Percentiles rank a stretch among this genome's conserved stretches.
Conservation (phyloP, 1,284 basidiomycete genomes). For the Boletus semigastroideus region DNA sequence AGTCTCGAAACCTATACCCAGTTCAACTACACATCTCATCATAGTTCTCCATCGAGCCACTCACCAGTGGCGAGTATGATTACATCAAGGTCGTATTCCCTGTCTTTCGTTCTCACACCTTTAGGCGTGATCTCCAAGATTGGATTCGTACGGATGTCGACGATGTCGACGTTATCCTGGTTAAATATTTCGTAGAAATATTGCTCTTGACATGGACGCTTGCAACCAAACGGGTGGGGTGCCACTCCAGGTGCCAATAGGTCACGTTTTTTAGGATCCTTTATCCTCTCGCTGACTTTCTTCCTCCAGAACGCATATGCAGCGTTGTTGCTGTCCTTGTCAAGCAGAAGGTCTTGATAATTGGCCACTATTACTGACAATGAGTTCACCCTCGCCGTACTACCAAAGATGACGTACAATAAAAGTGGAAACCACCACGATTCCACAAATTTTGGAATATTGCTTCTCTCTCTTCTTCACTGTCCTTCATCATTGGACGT, state of each 20-base stretch:
- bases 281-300: constrained; percentile 14
- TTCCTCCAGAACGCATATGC: constrained; percentile 15
- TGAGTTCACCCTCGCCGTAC: background rate
- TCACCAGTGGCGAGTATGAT: constrained; percentile 19
- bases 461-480: constrained; percentile 10
- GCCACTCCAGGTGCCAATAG: constrained; percentile 12
- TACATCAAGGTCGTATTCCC: constrained; percentile 14
- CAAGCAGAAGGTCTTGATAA: constrained; percentile 11
- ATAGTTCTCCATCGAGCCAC: background rate
- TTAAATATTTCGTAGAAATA: constrained; percentile 19
- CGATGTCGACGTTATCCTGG: constrained; percentile 7
- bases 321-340: constrained; percentile 4
- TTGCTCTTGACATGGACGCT: constrained; percentile 7
- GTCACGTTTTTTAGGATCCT: constrained; percentile 14
- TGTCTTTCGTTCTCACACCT: constrained; percentile 10
- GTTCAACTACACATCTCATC: background rate
- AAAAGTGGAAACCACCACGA: constrained; percentile 13
- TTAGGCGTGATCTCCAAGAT: constrained; percentile 13
- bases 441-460: constrained; percentile 12
- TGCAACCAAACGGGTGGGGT: constrained; percentile 23
- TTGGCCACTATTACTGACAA: constrained; percentile 7
- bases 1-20: constrained; percentile 10
- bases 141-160: constrained; percentile 7
- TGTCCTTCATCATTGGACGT: constrained; percentile 14
- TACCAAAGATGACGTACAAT: constrained; percentile 1